Conservation (phyloP, 208 protist genomes). For the Trypanosoma vivax region DNA sequence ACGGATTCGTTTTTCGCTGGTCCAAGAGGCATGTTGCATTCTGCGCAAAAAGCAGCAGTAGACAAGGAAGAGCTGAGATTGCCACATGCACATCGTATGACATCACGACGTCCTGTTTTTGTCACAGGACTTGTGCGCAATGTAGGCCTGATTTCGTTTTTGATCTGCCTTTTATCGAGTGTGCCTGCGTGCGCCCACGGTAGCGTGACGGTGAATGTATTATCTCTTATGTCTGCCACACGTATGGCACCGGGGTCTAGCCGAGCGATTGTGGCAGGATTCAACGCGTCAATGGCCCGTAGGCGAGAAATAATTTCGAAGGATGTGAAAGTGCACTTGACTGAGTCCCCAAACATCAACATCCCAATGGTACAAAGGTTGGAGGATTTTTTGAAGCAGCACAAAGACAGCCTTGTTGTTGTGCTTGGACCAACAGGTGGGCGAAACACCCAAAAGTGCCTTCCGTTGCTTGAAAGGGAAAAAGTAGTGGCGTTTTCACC, state of each 20-base stretch:
- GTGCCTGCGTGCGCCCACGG: neutral
- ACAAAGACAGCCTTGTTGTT: conserved; percentile 1
- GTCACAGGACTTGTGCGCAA: too few relatives aligned
- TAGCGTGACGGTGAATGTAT: conserved; percentile 1
- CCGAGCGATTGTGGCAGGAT: neutral
- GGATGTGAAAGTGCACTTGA: neutral
- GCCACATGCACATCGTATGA: too few relatives aligned
- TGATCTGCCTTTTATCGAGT: neutral
- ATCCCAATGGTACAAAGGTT: neutral
- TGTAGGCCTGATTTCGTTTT: too few relatives aligned
- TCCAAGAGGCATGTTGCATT: too few relatives aligned
- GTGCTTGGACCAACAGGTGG: neutral
- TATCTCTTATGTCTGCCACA: neutral
- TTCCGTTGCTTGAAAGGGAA: neutral
- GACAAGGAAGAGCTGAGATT: too few relatives aligned
- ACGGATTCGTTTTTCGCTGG: too few relatives aligned
- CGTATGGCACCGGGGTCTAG: neutral
- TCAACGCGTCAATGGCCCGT: neutral
- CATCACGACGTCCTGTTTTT: too few relatives aligned
- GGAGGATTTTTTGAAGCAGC: neutral
- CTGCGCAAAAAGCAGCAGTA: too few relatives aligned
- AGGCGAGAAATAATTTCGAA: neutral
- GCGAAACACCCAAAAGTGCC: neutral
- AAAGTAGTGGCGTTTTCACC: conserved; percentile 4
- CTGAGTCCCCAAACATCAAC: neutral